These are phyloP conservation scores for Sugiyamaella grinbergsii DNA, from an alignment of 1,139 yeast species.

Conservation along the genomic window DNA sequence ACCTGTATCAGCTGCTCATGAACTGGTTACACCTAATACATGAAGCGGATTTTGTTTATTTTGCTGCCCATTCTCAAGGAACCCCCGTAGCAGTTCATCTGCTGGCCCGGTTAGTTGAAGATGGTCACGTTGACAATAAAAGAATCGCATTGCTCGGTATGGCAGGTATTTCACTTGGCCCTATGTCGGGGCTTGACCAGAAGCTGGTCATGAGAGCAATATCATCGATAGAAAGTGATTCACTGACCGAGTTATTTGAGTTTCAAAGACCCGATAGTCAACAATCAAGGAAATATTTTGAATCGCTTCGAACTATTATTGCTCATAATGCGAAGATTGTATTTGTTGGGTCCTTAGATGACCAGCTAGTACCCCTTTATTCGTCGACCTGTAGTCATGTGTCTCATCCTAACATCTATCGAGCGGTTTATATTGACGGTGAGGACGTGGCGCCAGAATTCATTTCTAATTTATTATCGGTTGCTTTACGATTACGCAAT, in stretches of 20 bases:
- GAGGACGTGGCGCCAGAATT: constrained; percentile 57
- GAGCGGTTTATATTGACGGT: constrained; percentile 87
- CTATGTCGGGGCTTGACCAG: constrained; percentile 87
- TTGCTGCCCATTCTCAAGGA: constrained; percentile 96
- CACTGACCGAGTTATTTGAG: constrained; percentile 81
- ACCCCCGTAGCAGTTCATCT: constrained; percentile 86
- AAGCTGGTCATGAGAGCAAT: constrained; percentile 82
- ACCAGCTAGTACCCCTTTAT: constrained; percentile 88
- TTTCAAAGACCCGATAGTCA: constrained; percentile 73
- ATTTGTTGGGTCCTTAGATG: constrained; percentile 85
- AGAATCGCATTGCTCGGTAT: constrained; percentile 75
- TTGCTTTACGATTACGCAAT: constrained; percentile 47
- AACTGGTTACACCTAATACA: constrained; percentile 72
- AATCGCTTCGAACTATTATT: constrained; percentile 64
- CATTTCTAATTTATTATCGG: constrained; percentile 52
- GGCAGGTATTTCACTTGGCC: constrained; percentile 97
- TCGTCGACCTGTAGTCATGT: constrained; percentile 83
- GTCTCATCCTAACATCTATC: constrained; percentile 83
- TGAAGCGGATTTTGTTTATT: constrained; percentile 78
- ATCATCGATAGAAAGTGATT: constrained; percentile 85
- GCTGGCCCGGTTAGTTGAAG: constrained; percentile 67
- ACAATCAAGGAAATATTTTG: constrained; percentile 71
- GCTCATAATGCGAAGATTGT: constrained; percentile 73
- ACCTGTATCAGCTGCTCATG: constrained; percentile 68
- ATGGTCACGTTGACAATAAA: constrained; percentile 58